Evolutionary conservation across 495 filamentous ascomycete genomes (phyloP), one percentile per base, ranked within the genome.

Genomic region (Hyaloscypha bicolor): DNA sequence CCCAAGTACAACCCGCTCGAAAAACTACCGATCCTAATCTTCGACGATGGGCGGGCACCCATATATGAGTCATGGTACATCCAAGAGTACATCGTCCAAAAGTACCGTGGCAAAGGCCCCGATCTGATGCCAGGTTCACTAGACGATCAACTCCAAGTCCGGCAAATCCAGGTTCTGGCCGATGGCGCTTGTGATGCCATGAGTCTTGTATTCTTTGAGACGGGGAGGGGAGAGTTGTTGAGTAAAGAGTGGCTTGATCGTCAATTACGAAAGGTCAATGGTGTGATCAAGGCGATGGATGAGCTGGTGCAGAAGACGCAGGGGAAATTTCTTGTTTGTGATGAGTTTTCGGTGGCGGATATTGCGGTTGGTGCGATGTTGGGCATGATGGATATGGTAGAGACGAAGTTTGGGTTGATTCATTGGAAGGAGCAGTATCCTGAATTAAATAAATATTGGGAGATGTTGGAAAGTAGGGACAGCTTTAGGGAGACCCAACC

Each of bases 21-120:
- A 22, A 65, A 65, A 12, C 63, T 65, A 2, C 63, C 63, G 4
- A 59, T 65, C n/a, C 33, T 65, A 4, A 45, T 65, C 55, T 65
- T 65, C 55, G 63, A 65, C 35, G 55, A 65, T 33, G 63, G 63
- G 9, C 30, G 22, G 11, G 45, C 63, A 12, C 63, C 63, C 0
- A 65, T 65, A 14, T 65, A 65, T 30, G 63, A 65, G n/a, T 57
- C 52, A 5, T 58, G 63, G 63, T 65, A 58, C 32, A 65, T 65
- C 32, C 63, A 65, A 57, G 63, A 65, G 21, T 65, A 65, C 35
- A 65, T 65, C 33, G 63, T 58, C 6, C 33, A 14, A 31, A 65
- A 65, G 25, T 65, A 65, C 35, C 25, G 22, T 2, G 53, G n/a
- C 3, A 19, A 8, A 32, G 60, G 60, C 39, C 60, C 52, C 39